phyloP scores from a whole-genome alignment of 306 rosid species.

The Styphnolobium japonicum region DNA sequence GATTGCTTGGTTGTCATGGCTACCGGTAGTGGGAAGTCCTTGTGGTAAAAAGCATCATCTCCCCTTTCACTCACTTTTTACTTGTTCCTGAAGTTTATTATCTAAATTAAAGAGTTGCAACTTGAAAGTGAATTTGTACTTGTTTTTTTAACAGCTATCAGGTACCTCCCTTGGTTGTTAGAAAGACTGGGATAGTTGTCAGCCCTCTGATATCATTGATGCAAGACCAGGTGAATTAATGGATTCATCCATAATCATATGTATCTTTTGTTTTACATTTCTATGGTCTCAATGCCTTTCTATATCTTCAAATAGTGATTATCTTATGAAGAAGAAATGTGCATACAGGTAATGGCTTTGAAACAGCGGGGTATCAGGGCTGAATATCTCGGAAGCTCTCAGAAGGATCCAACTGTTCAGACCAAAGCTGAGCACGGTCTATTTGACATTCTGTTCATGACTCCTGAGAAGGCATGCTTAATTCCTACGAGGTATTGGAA shows the following conservation, averaged over 20 bases:
- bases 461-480: conserved; percentile 86
- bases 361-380: conserved; percentile 81
- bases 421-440: conserved; percentile 75
- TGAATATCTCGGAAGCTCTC: conserved; percentile 84
- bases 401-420: conserved; percentile 67
- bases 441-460: conserved; percentile 77
- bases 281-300: background rate
- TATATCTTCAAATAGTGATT: background rate
- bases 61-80: background rate
- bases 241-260: background rate
- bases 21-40: conserved; percentile 91
- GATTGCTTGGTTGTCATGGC: conserved; percentile 90
- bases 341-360: conserved; percentile 82
- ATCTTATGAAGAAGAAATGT: conserved; percentile 23
- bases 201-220: conserved; percentile 85
- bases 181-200: conserved; percentile 81
- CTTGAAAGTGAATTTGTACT: background rate
- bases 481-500: conserved; percentile 63
- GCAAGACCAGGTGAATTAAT: conserved; percentile 79
- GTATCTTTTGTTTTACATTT: background rate
- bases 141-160: conserved; percentile 56
- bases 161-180: conserved; percentile 80
- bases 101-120: background rate
- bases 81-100: background rate
- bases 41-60: conserved; percentile 50